These are phyloP conservation scores for Phytophthora europaea DNA, from an alignment of 352 stramenopile genomes.

Conservation along the genomic window DNA sequence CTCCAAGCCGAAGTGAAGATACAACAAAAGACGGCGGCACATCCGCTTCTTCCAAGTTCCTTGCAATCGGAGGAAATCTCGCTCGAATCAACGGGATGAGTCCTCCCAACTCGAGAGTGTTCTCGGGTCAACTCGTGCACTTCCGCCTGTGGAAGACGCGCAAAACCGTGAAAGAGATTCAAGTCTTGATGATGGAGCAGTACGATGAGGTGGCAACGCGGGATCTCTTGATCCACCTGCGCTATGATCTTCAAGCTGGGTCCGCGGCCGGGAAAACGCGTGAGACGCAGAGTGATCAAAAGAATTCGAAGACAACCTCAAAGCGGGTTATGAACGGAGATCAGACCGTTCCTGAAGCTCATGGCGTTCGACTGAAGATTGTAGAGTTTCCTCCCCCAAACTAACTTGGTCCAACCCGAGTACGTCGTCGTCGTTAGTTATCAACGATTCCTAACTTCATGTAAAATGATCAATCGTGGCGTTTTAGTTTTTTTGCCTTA, in stretches of 20 bases:
- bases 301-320: neutral
- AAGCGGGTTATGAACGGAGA: conserved; percentile 38
- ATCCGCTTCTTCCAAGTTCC: conserved; percentile 22
- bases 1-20: conserved; percentile 10
- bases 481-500: too few relatives aligned
- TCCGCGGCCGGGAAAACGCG: neutral
- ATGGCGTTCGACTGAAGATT: conserved; percentile 36
- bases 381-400: conserved; percentile 38
- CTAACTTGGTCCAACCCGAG: conserved; percentile 23
- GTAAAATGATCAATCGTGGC: neutral
- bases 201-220: conserved; percentile 21
- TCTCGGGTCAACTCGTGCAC: conserved; percentile 40
- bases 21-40: conserved; percentile 5
- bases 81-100: conserved; percentile 26
- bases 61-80: conserved; percentile 44
- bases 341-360: conserved; percentile 22
- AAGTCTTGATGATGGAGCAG: conserved; percentile 35
- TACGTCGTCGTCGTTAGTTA: conserved; percentile 23
- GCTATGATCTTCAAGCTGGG: conserved; percentile 19
- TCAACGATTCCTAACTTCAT: neutral
- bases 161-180: conserved; percentile 31
- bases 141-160: conserved; percentile 42
- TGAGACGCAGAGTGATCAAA: neutral
- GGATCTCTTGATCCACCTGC: conserved; percentile 38
- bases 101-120: conserved; percentile 16